Percentiles rank a stretch among this genome's conserved stretches.
Evolutionary conservation across 257 asterid species (phyloP).

Genomic region (Penstemon newberryi): DNA sequence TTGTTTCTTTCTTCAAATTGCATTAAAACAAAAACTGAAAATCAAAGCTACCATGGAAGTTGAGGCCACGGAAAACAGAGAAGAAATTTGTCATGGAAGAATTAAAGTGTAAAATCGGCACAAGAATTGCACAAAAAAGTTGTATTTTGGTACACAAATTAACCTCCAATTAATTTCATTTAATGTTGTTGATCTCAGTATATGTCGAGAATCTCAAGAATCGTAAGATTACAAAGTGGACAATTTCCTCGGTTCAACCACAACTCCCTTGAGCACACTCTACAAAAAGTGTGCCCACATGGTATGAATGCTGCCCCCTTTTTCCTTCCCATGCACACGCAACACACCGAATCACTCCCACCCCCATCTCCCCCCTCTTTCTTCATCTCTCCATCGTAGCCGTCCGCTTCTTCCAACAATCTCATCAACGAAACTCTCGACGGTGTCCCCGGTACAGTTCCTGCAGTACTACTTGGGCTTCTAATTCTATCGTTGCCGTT

Average conservation of each 20-base stretch:
- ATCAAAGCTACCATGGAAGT: too few relatives aligned
- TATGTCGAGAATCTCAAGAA: constrained; percentile 75
- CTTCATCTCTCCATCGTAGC: constrained; percentile 43
- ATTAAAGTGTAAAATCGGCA: not conserved
- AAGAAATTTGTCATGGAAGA: too few relatives aligned
- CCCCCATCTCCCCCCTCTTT: constrained; percentile 22
- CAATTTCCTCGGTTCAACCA: constrained; percentile 88
- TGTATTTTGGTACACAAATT: not conserved
- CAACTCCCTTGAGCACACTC: constrained; percentile 88
- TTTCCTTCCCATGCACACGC: constrained; percentile 95
- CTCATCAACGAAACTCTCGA: constrained; percentile 75
- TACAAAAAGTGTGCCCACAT: constrained; percentile 95
- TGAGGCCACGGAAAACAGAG: too few relatives aligned
- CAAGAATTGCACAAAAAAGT: not conserved
- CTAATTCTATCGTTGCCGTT: constrained; percentile 29
- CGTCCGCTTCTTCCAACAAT: constrained; percentile 78
- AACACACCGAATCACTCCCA: constrained; percentile 67
- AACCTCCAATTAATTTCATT: constrained; percentile 12
- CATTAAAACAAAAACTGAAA: too few relatives aligned
- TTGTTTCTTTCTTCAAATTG: too few relatives aligned
- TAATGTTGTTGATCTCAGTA: constrained; percentile 37
- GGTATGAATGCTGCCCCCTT: constrained; percentile 94
- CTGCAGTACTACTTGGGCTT: constrained; percentile 14
- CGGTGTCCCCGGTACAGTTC: constrained; percentile 37
- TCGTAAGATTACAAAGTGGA: constrained; percentile 86